Conservation (phyloP, 176 grass and related monocot species). For the Pharus latifolius region DNA sequence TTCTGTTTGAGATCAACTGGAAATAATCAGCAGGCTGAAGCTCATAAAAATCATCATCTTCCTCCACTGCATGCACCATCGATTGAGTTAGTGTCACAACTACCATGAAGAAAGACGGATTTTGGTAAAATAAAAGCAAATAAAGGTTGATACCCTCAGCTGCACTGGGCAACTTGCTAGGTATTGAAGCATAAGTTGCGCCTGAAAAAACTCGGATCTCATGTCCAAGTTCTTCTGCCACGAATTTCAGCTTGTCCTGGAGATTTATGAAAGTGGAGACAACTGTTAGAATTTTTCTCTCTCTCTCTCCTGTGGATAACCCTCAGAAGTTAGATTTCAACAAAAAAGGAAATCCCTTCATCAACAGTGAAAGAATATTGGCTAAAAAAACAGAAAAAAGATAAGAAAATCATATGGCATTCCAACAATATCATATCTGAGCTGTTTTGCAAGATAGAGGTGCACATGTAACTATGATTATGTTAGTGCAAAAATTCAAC, state of each 20-base stretch:
- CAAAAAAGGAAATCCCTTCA: not conserved
- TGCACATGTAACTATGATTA: not conserved
- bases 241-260: slow-evolving; percentile 62
- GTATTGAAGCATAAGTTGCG: slow-evolving; percentile 11
- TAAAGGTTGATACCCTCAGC: slow-evolving; percentile 37
- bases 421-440: not conserved
- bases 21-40: slow-evolving; percentile 81
- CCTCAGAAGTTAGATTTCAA: not conserved
- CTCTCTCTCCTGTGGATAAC: not conserved
- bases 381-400: too few relatives aligned
- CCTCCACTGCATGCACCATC: slow-evolving; percentile 49
- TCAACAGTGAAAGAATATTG: not conserved
- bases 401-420: not conserved
- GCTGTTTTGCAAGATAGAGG: not conserved
- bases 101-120: not conserved
- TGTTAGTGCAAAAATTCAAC: too few relatives aligned
- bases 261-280: slow-evolving; percentile 17
- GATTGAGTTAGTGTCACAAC: not conserved
- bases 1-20: slow-evolving; percentile 42
- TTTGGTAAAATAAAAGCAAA: not conserved
- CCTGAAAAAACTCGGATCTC: slow-evolving; percentile 69
- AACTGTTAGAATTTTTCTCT: not conserved
- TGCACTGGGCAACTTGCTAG: slow-evolving; percentile 41
- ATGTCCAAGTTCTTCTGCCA: slow-evolving; percentile 58
- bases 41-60: slow-evolving; percentile 92